phyloP scores from a whole-genome alignment of 2,329 filamentous ascomycete species.

The Pseudogymnoascus sp. region DNA sequence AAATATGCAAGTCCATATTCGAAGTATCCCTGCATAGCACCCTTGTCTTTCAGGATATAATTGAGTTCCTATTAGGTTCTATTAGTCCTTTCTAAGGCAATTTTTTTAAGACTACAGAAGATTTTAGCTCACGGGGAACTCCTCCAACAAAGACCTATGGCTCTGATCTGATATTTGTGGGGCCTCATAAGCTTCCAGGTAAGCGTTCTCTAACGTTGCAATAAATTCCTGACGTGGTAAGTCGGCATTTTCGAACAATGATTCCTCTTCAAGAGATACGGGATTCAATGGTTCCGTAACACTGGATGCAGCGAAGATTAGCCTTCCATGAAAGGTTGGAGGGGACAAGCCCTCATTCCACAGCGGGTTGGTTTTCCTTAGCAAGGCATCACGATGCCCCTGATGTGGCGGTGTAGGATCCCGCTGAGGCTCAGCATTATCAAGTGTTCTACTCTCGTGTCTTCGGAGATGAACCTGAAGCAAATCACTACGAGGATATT shows the following conservation, averaged over 20 bases:
- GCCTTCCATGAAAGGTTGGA: not conserved
- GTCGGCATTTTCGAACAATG: not conserved
- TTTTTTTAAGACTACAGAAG: not conserved
- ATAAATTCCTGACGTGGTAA: constrained; percentile 18
- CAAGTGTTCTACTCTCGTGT: not conserved
- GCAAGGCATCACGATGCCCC: not conserved
- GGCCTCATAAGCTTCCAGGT: constrained; percentile 37
- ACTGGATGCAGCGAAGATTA: not conserved
- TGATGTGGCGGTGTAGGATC: not conserved
- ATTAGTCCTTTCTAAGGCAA: not conserved
- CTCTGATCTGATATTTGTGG: constrained; percentile 19
- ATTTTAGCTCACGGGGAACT: not conserved
- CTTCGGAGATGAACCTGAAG: not conserved
- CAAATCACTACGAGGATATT: not conserved
- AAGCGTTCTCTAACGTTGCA: constrained; percentile 31
- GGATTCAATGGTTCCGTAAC: not conserved
- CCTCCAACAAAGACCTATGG: not conserved
- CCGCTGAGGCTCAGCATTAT: not conserved
- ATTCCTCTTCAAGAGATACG: not conserved
- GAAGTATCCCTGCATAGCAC: not conserved
- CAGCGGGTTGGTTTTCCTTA: not conserved
- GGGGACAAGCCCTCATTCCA: not conserved
- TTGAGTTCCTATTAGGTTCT: not conserved
- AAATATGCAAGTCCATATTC: not conserved
- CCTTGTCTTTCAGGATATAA: not conserved